Evolutionary conservation across 2,329 filamentous ascomycete species (phyloP), one percentile per base, ranked within the genome.

Genomic region (Aureobasidium sp.): DNA sequence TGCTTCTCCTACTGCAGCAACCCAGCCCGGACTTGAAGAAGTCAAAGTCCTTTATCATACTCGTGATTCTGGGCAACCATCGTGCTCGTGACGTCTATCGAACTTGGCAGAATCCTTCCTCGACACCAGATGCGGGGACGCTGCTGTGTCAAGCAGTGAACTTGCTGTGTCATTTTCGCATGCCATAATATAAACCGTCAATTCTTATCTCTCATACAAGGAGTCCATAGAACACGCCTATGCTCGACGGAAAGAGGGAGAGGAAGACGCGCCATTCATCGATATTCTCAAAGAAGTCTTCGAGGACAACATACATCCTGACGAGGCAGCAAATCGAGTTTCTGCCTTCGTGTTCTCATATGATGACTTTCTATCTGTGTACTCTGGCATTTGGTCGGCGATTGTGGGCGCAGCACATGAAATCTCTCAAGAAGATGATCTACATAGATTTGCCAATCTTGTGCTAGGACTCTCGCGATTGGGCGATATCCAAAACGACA

Each of bases 71-170:
- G 8, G 29, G 46, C 23, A 17, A 34, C 32, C 12, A 52, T 12
- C 2, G 37, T n/a, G 29, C 8, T 52, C 29, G 15, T 34, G 29
- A 27, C 26, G 34, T 27, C 17, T 9, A 53, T 41, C 51, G 29
- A 47, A 9, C 55, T 58, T 58, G 55, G 55, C 55, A 26, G 23
- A 44, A 58, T 48, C 55, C 55, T 48, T 47, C 55, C 39, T 57
- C n/a, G 42, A 27, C 26, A 4, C 26, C n/a, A 20, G 27, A n/a
- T 29, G 55, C 34, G 55, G 42, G 41, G 55, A 37, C 5, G 20
- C 17, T 32, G 4, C 29, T 37, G 12, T 48, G 17, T 34, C n/a
- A 2, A 27, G 20, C 39, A 26, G 36, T 37, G 7, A 10, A 41
- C 2, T 41, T 29, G 7, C 23, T 53, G 13, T 26, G 5, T 27